Base-by-base conservation (phyloP, 2,329 filamentous ascomycete species). In the Neonectria magnoliae region DNA sequence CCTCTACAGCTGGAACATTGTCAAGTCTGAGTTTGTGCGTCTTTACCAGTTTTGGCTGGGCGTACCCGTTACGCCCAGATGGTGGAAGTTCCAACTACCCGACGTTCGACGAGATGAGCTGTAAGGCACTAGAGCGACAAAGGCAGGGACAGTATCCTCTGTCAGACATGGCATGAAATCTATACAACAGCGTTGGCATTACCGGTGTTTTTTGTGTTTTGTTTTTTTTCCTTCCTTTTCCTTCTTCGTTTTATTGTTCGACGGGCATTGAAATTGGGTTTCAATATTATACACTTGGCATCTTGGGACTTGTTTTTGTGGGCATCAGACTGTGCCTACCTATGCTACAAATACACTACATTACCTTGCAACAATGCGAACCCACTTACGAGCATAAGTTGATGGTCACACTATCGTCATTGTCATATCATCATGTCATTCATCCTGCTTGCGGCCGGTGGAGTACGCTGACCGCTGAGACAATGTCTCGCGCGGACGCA, bases 11-110 rank as follows among this genome's bases (percentile, higher is more conserved):
- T 84, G 76, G 70, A 56, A 79, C 13, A 81, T 88, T 31, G 14
- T 82, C n/a, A 71, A 76, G 4, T 79, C 80, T 0, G 86, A 88
- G 70, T 55, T 81, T 3, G 65, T 74, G 16, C 82, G 86, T 4
- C 69, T 85, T 7, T 86, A 81, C 77, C 82, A 85, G 64, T 81
- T 76, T 65, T 88, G 83, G 70, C 76, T 88, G 18, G 86, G 86
- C 16, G 76, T 88, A 51, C 86, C 86, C 2, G 81, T 87, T 16
- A 75, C 72, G 5, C 83, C 82, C 1, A 79, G 86, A 60, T 79
- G 73, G 44, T 88, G 85, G 84, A 77, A 71, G 51, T 76, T 87
- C 53, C 69, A 79, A 60, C 72, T 82, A 14, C 84, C 83, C 1
- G 77, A 78, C 52, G 41, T 83, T 4, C 76, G 78, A 58, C 62